Conservation (phyloP, 352 stramenopile genomes). For the Thalassiosira livingstoniorum region DNA sequence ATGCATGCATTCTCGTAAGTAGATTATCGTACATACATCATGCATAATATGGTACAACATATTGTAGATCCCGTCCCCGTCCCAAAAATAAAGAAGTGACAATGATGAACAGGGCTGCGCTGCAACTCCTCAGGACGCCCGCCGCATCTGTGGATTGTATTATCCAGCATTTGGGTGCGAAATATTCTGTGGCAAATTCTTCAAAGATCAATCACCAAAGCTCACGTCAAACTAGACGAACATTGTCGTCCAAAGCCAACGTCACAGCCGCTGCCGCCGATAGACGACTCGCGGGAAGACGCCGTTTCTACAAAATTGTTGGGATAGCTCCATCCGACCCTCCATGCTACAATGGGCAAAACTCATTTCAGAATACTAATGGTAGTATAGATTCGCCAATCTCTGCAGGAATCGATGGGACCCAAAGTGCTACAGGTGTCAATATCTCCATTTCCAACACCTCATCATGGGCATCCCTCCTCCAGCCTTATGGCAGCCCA, state of each 20-base stretch:
- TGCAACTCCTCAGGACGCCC: too few relatives aligned
- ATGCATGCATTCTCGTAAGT: too few relatives aligned
- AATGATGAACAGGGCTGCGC: too few relatives aligned
- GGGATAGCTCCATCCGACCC: slow-evolving; percentile 52
- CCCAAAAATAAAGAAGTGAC: too few relatives aligned
- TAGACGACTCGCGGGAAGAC: slow-evolving; percentile 67
- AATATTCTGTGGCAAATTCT: too few relatives aligned
- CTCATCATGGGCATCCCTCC: slow-evolving; percentile 29
- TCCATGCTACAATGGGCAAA: slow-evolving; percentile 42
- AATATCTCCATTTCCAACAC: slow-evolving; percentile 33
- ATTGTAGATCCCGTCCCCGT: too few relatives aligned
- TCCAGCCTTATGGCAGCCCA: slow-evolving; percentile 32
- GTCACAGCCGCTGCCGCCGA: slow-evolving; percentile 60
- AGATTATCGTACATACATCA: too few relatives aligned
- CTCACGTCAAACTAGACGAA: too few relatives aligned
- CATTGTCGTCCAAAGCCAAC: slow-evolving; percentile 22
- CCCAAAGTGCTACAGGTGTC: slow-evolving; percentile 74
- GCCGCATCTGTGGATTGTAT: too few relatives aligned
- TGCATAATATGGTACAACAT: too few relatives aligned
- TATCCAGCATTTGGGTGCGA: too few relatives aligned
- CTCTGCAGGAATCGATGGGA: slow-evolving; percentile 81
- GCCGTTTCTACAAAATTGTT: slow-evolving; percentile 80
- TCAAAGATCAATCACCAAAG: too few relatives aligned
- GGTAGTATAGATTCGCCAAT: slow-evolving; percentile 69
- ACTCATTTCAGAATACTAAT: slow-evolving; percentile 2